Evolutionary conservation across 2,329 filamentous ascomycete species (phyloP), one percentile per base, ranked within the genome.

Genomic region (Cyphellophora europaea): DNA sequence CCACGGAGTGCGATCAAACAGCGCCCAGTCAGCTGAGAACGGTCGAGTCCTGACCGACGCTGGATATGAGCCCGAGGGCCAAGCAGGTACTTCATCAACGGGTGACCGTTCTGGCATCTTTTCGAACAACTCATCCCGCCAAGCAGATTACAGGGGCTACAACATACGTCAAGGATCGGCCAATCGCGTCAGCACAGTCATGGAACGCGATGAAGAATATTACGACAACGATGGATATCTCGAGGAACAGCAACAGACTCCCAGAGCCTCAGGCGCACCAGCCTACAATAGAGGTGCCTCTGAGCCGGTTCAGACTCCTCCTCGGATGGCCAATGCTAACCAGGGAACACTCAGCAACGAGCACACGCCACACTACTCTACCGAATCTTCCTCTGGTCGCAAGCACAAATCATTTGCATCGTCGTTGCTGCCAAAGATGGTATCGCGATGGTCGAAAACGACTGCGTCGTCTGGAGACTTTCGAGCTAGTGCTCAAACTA

Each of bases 401-500:
- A 95, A 93, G 63, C 83, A 93, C 63, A 93, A 93, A 57, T 89
- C 85, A 1, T 82, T 74, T 53, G 77, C 78, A 38, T 91, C 86
- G 1, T 85, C 83, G 0, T 69, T 78, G 67, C 82, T 93, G 42
- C 87, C 88, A 15, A 95, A 93, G 65, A 88, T 49, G 42, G 38
- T 48, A 43, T 96, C 91, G 5, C 77, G 91, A 28, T 98, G 91
- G 91, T 96, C 89, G 0, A 91, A 93, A 62, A 96, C 89, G 2
- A 98, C 91, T 0, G 75, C 88, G 3, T 94, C 87, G 1, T 93
- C 86, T 41, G 81, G 82, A 48, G 82, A 80, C 27, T 82, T 88
- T 56, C 76, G 81, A 27, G 76, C 74, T 50, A 84, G 77, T 49
- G 57, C 59, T 30, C 62, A 65, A 36, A 36, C 32, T 69, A 62